phyloP scores from a whole-genome alignment of 305 asterid genomes.

The Vinca major region DNA sequence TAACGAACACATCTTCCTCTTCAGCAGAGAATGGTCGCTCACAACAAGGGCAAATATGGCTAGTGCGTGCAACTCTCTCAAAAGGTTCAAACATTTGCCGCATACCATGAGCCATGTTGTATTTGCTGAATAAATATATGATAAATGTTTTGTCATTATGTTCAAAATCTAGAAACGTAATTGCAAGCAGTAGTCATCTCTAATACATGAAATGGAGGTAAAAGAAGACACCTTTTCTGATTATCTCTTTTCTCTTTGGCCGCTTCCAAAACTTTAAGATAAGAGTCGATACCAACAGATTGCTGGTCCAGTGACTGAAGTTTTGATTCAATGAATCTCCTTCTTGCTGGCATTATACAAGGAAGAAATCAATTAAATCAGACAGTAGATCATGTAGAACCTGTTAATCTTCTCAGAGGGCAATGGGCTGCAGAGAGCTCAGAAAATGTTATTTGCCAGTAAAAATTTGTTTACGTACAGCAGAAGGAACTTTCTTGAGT shows the following conservation, averaged over 20 bases:
- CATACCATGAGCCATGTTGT: conserved; percentile 58
- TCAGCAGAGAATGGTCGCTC: conserved; percentile 74
- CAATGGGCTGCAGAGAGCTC: conserved; percentile 3
- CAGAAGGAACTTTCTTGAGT: background rate
- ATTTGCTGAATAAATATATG: conserved; percentile 42
- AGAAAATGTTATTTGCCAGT: conserved; percentile 3
- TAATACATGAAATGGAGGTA: conserved; percentile 7
- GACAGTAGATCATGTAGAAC: background rate
- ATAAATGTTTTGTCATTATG: conserved; percentile 4
- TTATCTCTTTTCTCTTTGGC: conserved; percentile 63
- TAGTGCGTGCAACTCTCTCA: conserved; percentile 70
- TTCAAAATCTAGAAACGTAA: conserved; percentile 1
- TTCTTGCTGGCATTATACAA: conserved; percentile 53
- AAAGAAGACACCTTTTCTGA: conserved; percentile 48
- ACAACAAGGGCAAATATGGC: conserved; percentile 90
- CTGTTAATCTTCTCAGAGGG: conserved; percentile 1
- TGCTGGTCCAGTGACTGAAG: conserved; percentile 64
- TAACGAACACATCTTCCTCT: conserved; percentile 91
- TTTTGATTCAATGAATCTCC: conserved; percentile 65
- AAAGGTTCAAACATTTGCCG: conserved; percentile 64
- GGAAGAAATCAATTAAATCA: background rate
- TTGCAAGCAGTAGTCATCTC: background rate
- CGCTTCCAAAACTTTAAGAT: conserved; percentile 46
- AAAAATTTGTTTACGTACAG: background rate
- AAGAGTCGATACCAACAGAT: conserved; percentile 55